Conservation (phyloP, 768 basidiomycete genomes). For the Antrodiella citrinella region DNA sequence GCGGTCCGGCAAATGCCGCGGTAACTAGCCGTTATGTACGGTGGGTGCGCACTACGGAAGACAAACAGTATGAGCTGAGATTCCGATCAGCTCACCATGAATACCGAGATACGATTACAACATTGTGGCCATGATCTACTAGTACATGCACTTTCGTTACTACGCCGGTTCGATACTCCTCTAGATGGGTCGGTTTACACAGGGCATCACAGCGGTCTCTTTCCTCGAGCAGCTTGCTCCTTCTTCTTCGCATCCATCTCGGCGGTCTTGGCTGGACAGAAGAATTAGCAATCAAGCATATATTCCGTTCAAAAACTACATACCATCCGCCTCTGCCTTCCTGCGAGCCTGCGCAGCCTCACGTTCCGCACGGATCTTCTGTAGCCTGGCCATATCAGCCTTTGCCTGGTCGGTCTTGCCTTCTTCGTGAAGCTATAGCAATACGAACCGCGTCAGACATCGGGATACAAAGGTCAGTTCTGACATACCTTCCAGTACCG, state of each 20-base stretch:
- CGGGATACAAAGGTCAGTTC: not conserved
- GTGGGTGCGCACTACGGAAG: too few relatives aligned
- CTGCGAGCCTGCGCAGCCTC: constrained; percentile 84
- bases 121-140: too few relatives aligned
- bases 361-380: constrained; percentile 80
- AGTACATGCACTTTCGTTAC: too few relatives aligned
- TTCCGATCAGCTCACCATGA: too few relatives aligned
- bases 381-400: constrained; percentile 77
- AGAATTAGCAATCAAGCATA: not conserved
- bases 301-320: not conserved
- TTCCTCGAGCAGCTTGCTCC: too few relatives aligned
- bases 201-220: too few relatives aligned
- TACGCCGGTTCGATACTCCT: too few relatives aligned
- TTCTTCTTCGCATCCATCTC: constrained; percentile 49
- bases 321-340: constrained; percentile 84
- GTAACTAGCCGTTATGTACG: too few relatives aligned
- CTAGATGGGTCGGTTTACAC: too few relatives aligned
- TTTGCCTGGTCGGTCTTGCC: constrained; percentile 93
- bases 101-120: too few relatives aligned
- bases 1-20: too few relatives aligned
- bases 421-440: constrained; percentile 49
- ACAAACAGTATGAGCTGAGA: too few relatives aligned
- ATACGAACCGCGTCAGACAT: not conserved
- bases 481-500: constrained; percentile 72
- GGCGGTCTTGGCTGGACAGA: constrained; percentile 51